Percentiles rank a stretch among this genome's conserved stretches.
phyloP scores from a whole-genome alignment of 257 asterid genomes.

The Rehmannia glutinosa region DNA sequence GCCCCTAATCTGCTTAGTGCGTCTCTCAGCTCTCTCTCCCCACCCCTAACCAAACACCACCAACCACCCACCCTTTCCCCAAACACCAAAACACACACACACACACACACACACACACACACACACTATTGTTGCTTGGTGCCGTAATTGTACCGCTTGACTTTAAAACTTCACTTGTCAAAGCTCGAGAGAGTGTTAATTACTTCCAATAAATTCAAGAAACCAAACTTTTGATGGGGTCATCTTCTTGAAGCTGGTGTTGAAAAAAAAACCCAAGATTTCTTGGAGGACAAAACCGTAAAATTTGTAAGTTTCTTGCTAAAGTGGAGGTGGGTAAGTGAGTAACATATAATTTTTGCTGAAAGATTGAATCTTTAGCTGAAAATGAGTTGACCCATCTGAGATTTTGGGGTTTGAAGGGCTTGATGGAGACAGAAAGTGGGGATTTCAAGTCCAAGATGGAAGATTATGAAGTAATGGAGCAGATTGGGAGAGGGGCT shows the following conservation, averaged over 20 bases:
- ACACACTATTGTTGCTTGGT: slow-evolving; percentile 9
- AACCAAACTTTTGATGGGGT: slow-evolving; percentile 11
- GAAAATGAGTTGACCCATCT: slow-evolving; percentile 29
- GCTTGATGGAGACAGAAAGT: slow-evolving; percentile 51
- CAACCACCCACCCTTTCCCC: slow-evolving; percentile 1
- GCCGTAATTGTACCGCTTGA: slow-evolving; percentile 29
- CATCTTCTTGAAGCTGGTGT: slow-evolving; percentile 20
- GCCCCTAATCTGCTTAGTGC: background rate
- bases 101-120: slow-evolving; percentile 6
- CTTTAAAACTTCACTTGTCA: slow-evolving; percentile 14
- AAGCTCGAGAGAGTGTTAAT: slow-evolving; percentile 17
- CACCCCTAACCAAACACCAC: slow-evolving; percentile 4
- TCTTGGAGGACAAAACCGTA: background rate
- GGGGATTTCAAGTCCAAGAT: slow-evolving; percentile 52
- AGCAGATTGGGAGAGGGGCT: slow-evolving; percentile 93
- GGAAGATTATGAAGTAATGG: slow-evolving; percentile 74
- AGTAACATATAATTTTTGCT: background rate
- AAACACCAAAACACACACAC: slow-evolving; percentile 5
- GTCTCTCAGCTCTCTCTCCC: background rate
- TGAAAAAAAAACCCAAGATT: slow-evolving; percentile 10
- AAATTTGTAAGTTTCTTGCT: slow-evolving; percentile 19
- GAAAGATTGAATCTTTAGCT: slow-evolving; percentile 23
- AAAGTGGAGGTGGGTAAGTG: slow-evolving; percentile 21
- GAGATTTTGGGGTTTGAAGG: slow-evolving; percentile 25
- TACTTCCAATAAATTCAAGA: slow-evolving; percentile 23